Evolutionary conservation across 1,284 basidiomycete species (phyloP), one percentile per base, ranked within the genome.

Genomic region (Moesziomyces antarcticus): DNA sequence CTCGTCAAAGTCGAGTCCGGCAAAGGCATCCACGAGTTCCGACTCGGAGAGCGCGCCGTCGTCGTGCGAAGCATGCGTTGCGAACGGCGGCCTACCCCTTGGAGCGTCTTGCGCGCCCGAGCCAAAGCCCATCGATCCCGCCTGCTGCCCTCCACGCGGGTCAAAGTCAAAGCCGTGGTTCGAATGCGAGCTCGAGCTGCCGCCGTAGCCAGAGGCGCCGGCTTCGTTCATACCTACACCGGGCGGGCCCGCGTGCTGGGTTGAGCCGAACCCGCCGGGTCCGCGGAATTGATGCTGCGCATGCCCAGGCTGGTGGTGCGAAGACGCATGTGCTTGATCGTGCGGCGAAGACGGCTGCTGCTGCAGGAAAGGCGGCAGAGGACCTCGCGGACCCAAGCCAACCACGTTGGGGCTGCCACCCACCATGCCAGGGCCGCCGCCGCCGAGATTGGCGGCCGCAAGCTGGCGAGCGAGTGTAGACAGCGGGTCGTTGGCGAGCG

Each of bases 381-480:
- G 60, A 13, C 59, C 56, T 16, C 69, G 53, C 35, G 66, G 63
- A 18, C 53, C 50, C 50, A 59, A 51, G 4, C 43, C 58, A 22
- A 52, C 49, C 50, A 53, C 8, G 14, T 51, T 41, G 33, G 50
- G 55, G 30, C 30, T 48, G 40, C 40, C 33, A 14, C 43, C 54
- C 2, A 46, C 54, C 2, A 46, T 33, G 16, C 56, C 50, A 20
- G 48, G 20, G n/a, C n/a, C n/a, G 25, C 53, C 53, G 45, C 22
- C 59, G 24, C 51, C 50, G 10, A 62, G 45, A 16, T 66, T 74
- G n/a, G 67, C 67, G 27, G 70, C 66, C 18, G 75, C 75, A 6
- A 77, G 63, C 52, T 77, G 75, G 13, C 68, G 64, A 16, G 71
- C 66, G 40, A 77, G 35, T 1, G 71, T 73, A 14, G 71, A 71